These are phyloP conservation scores for Lagenidium sp. DNA, from an alignment of 352 stramenopile genomes.

Conservation along the genomic window DNA sequence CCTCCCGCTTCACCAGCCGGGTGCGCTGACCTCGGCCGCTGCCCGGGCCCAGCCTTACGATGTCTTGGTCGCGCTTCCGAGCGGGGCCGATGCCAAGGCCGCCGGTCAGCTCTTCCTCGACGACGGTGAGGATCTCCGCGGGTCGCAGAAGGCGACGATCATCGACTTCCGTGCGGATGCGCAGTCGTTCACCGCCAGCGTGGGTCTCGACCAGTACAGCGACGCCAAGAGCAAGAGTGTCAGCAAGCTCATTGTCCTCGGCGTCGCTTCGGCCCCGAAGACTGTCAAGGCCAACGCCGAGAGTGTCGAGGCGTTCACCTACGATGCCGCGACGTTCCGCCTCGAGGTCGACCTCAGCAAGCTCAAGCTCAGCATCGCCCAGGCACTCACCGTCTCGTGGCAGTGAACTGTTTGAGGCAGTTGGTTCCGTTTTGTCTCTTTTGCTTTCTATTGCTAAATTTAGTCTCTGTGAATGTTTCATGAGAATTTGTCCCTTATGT, in stretches of 20 bases:
- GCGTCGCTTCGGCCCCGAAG: constrained; percentile 3
- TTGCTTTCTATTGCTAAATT: neutral
- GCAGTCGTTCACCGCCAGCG: constrained; percentile 10
- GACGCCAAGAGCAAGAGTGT: constrained; percentile 14
- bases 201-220: constrained; percentile 10
- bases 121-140: constrained; percentile 32
- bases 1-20: constrained; percentile 30
- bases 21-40: constrained; percentile 28
- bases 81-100: constrained; percentile 6
- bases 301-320: neutral
- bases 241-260: constrained; percentile 18
- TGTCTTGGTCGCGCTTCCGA: constrained; percentile 31
- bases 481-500: neutral
- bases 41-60: constrained; percentile 38
- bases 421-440: neutral
- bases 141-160: constrained; percentile 17
- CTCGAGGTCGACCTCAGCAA: constrained; percentile 19
- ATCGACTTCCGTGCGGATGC: constrained; percentile 19
- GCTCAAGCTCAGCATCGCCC: constrained; percentile 12
- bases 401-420: neutral
- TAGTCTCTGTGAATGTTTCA: neutral
- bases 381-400: constrained; percentile 10
- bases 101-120: constrained; percentile 46
- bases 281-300: constrained; percentile 2
- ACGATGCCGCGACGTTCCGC: constrained; percentile 7